phyloP scores from a whole-genome alignment of 345 rosid genomes.

The Turritis glabra region DNA sequence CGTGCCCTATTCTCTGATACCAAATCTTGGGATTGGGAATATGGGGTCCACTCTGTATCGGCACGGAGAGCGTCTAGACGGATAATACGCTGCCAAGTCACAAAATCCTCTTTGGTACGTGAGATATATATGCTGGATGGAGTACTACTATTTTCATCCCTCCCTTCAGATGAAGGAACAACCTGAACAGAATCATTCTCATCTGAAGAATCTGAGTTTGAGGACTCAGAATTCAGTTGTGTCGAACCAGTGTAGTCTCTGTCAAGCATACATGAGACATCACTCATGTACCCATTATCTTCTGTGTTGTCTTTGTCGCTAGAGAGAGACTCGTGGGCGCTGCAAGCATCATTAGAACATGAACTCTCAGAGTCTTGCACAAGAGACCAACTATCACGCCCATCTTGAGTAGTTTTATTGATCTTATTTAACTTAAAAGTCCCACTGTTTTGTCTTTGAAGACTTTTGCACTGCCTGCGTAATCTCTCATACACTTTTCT shows the following conservation, averaged over 20 bases:
- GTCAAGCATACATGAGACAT: constrained; percentile 57
- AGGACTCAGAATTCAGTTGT: constrained; percentile 60
- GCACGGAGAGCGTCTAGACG: constrained; percentile 98
- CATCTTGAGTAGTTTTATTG: constrained; percentile 35
- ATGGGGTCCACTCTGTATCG: constrained; percentile 78
- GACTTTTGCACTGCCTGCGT: constrained; percentile 65
- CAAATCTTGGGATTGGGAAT: constrained; percentile 56
- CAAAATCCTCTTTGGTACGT: constrained; percentile 58
- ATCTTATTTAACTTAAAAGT: constrained; percentile 46
- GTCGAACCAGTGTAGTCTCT: constrained; percentile 47
- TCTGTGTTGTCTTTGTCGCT: constrained; percentile 53
- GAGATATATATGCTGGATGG: constrained; percentile 28
- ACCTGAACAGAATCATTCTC: constrained; percentile 59
- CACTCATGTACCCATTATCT: constrained; percentile 56
- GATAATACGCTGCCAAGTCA: constrained; percentile 90
- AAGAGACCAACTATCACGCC: constrained; percentile 39
- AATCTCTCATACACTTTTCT: constrained; percentile 87
- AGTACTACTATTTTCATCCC: constrained; percentile 34
- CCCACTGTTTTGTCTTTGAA: constrained; percentile 46
- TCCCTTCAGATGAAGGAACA: constrained; percentile 46
- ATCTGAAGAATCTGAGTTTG: constrained; percentile 80
- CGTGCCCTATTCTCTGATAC: constrained; percentile 65
- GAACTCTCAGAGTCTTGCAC: constrained; percentile 55
- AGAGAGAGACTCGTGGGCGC: constrained; percentile 68
- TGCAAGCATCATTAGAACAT: constrained; percentile 74